Base-by-base conservation (phyloP, 176 grass and related monocot species). In the Lolium perenne region DNA sequence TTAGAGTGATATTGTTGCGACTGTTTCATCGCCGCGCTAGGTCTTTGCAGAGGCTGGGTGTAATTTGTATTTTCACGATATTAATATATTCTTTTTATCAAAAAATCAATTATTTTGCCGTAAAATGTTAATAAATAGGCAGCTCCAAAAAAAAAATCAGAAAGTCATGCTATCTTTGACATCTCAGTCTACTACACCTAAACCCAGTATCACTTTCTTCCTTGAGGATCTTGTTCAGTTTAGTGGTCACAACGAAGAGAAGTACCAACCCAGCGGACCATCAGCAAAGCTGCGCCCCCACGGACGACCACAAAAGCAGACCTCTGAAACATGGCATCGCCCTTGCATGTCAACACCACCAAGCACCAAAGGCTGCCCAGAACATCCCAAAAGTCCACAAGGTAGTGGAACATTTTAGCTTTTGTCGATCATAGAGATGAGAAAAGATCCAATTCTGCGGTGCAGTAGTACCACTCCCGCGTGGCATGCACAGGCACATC, bases 321-420 rank as follows among this genome's bases (percentile, higher is more conserved):
- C 38, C 38, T 20, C n/a, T 48, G 41, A 10, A 78, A 9, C 46
- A 20, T 47, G 58, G 10, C 50, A 53, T 61, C 51, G 40, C 57
- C 12, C 38, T 78, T 78, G n/a, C 29, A 67, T 60, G 38, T 15
- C 59, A 68, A 77, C 57, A 43, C 47, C 10, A 18, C 7, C 18
- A 45, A 64, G 81, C 10, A 18, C 7, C 18, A 45, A 64, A 85
- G 38, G 23, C 71, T 35, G 88, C 23, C 59, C 21, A 45, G 71
- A 90, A 60, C 78, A 77, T 77, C 70, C 60, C 48, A 53, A 70
- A 70, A 86, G 71, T 54, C 83, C 71, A 9, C 83, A 70, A 14
- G 40, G 41, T 80, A 50, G 72, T 32, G 22, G 48, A 43, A 25
- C 61, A 53, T 22, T 61, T 79, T 43, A 63, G 56, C 82, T 68